phyloP scores from a whole-genome alignment of 805 yeast species.

The Sungouiozyma ichnusensis region DNA sequence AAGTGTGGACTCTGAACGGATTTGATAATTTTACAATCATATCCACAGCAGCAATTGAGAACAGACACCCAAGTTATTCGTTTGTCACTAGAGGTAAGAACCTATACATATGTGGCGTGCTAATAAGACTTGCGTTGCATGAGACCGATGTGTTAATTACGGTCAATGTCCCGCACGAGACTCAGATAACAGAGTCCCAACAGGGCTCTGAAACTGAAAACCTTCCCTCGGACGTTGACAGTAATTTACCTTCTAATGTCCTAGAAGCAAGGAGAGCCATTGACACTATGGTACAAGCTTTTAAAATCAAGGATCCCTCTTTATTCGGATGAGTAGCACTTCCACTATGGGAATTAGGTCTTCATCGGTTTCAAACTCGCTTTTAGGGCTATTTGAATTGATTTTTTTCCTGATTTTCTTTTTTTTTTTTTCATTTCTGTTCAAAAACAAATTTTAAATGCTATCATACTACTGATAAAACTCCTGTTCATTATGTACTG shows the following conservation, averaged over 20 bases:
- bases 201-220: no score
- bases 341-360: neutral
- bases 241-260: conserved; percentile 2
- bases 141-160: conserved; percentile 54
- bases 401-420: no score
- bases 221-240: no score
- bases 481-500: no score
- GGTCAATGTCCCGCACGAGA: conserved; percentile 44
- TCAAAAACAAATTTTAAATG: no score
- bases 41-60: neutral
- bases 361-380: no score
- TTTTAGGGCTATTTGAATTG: no score
- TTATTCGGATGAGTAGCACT: conserved; percentile 14
- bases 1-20: conserved; percentile 36
- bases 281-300: conserved; percentile 14
- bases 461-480: no score
- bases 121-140: conserved; percentile 41
- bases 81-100: neutral
- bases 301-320: conserved; percentile 19
- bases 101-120: conserved; percentile 21
- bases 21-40: neutral
- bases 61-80: neutral
- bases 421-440: no score
- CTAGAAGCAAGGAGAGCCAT: conserved; percentile 16
- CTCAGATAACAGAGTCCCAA: no score